Conservation (phyloP, 2,329 filamentous ascomycete genomes). For the Aspergillus udagawae region DNA sequence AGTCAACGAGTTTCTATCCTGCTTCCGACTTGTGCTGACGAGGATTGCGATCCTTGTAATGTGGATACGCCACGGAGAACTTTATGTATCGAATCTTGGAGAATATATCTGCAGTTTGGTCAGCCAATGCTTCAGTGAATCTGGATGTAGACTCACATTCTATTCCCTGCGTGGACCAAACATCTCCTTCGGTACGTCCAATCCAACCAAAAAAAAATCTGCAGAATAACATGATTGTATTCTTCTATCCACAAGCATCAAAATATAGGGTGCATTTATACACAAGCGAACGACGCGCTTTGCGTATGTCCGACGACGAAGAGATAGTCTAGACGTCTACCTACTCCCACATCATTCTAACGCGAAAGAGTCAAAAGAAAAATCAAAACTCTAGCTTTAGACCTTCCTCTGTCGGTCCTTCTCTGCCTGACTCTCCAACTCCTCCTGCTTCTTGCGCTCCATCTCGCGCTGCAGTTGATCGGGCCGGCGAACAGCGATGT, state of each 20-base stretch:
- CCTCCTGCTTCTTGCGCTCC: slow-evolving; percentile 60
- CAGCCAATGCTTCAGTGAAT: background rate
- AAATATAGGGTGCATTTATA: background rate
- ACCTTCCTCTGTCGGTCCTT: slow-evolving; percentile 30
- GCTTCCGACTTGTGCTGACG: background rate
- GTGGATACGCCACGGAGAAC: background rate
- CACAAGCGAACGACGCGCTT: background rate
- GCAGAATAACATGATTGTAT: background rate
- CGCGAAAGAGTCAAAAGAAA: background rate
- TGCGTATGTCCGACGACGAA: background rate
- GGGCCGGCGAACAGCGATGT: slow-evolving; percentile 80
- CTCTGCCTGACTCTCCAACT: slow-evolving; percentile 41
- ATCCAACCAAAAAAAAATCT: background rate
- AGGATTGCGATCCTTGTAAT: background rate
- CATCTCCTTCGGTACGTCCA: background rate
- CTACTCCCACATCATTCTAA: slow-evolving; percentile 1
- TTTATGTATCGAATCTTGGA: no score
- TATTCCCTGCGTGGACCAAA: no score
- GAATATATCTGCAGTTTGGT: background rate
- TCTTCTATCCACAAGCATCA: background rate
- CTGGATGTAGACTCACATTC: background rate
- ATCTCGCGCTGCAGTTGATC: slow-evolving; percentile 81
- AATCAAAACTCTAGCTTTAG: slow-evolving; percentile 13
- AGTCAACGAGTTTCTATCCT: background rate
- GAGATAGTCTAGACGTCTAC: background rate